Conservation (phyloP, 2,329 filamentous ascomycete species). For the Aspergillus sp. region DNA sequence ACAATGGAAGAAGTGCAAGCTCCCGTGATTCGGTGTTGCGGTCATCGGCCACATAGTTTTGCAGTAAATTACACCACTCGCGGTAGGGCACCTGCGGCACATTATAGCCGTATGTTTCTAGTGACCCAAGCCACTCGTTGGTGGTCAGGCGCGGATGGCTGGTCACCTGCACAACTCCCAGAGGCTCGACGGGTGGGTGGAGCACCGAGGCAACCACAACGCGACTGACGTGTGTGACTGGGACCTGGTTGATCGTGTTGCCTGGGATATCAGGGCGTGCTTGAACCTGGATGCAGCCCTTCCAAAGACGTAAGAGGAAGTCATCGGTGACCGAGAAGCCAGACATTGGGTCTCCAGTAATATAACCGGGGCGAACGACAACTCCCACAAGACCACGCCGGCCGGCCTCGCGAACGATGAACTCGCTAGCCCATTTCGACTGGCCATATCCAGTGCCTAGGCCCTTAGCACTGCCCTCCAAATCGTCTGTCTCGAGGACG, state of each 20-base stretch:
- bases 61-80: constrained; percentile 61
- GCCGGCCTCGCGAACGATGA: no score
- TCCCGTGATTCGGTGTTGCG: no score
- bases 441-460: no score
- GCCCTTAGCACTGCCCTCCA: no score
- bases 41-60: constrained; percentile 21
- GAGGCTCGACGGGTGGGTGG: constrained; percentile 49
- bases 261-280: constrained; percentile 62
- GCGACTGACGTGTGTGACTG: constrained; percentile 75
- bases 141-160: constrained; percentile 70
- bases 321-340: constrained; percentile 64
- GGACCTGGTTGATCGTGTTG: constrained; percentile 86
- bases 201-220: constrained; percentile 70
- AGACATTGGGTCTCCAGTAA: no score
- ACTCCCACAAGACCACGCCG: no score
- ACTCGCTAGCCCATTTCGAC: no score
- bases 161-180: constrained; percentile 70
- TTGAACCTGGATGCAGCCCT: constrained; percentile 76
- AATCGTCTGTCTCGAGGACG: no score
- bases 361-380: no score
- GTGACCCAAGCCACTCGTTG: constrained; percentile 64
- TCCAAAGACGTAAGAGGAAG: constrained; percentile 78
- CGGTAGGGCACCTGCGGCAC: constrained; percentile 61
- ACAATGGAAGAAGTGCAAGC: constrained; percentile 53
- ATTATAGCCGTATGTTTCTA: constrained; percentile 67